Percentiles rank a stretch among this genome's conserved stretches.
These are phyloP conservation scores for Penicillium sp. DNA, from an alignment of 2,329 filamentous ascomycete genomes.

Conservation along the genomic window DNA sequence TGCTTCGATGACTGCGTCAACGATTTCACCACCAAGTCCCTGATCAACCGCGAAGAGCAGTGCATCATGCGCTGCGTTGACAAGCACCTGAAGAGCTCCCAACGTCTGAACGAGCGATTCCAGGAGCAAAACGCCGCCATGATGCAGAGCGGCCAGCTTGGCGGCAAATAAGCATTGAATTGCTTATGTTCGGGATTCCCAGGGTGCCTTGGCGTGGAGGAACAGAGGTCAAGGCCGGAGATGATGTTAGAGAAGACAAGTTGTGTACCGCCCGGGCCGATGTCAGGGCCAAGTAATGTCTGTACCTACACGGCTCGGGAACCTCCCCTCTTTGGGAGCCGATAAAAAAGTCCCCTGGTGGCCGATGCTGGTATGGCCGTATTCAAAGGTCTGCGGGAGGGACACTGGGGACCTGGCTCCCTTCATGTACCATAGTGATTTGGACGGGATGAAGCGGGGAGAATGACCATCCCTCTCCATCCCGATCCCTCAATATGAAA, in stretches of 20 bases:
- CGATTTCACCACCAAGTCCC: slow-evolving; percentile 96
- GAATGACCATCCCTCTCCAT: background rate
- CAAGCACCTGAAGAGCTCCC: slow-evolving; percentile 91
- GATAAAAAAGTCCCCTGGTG: background rate
- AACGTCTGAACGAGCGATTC: slow-evolving; percentile 90
- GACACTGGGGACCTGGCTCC: slow-evolving; percentile 13
- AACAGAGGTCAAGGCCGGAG: background rate
- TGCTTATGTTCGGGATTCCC: slow-evolving; percentile 1
- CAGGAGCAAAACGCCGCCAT: slow-evolving; percentile 71
- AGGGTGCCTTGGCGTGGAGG: slow-evolving; percentile 1
- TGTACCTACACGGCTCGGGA: background rate
- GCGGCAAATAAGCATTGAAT: slow-evolving; percentile 31
- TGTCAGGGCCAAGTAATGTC: background rate
- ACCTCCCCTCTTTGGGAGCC: background rate
- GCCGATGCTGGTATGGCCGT: background rate
- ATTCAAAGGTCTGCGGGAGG: background rate
- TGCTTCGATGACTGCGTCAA: slow-evolving; percentile 98
- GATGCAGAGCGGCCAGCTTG: slow-evolving; percentile 61
- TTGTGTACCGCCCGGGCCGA: background rate
- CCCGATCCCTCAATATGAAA: slow-evolving; percentile 18
- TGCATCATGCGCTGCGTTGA: slow-evolving; percentile 94
- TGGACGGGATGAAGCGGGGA: slow-evolving; percentile 14
- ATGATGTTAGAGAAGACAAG: background rate
- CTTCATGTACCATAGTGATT: slow-evolving; percentile 30
- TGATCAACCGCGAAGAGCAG: slow-evolving; percentile 82